Evolutionary conservation across 495 filamentous ascomycete species (phyloP).

Genomic region (Podospora pseudocomata): DNA sequence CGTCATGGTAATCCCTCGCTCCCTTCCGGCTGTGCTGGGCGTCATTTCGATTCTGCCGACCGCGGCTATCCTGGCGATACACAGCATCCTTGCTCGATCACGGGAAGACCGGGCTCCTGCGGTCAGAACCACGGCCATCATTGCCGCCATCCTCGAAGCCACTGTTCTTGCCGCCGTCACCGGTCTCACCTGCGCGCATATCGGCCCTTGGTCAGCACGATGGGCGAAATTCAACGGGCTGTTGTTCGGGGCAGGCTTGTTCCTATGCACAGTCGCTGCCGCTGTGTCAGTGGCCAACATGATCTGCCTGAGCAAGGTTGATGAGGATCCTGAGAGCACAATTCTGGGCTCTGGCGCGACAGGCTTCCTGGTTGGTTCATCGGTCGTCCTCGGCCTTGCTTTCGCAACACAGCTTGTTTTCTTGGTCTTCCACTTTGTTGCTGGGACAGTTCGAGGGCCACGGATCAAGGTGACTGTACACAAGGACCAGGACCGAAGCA

Average conservation of each 20-base stretch:
- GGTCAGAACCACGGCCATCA: conserved; percentile 32
- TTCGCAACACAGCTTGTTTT: conserved; percentile 42
- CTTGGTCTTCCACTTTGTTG: conserved; percentile 37
- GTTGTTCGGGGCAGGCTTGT: conserved; percentile 36
- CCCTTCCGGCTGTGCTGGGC: conserved; percentile 38
- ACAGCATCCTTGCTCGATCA: conserved; percentile 40
- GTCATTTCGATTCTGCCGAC: conserved; percentile 39
- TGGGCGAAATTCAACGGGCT: conserved; percentile 26
- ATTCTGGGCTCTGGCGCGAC: conserved; percentile 30
- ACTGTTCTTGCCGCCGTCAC: conserved; percentile 32
- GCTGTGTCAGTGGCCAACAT: conserved; percentile 38
- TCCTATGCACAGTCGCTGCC: conserved; percentile 38
- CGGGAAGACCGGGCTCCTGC: conserved; percentile 29
- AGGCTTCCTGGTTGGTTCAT: conserved; percentile 38
- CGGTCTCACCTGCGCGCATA: conserved; percentile 26
- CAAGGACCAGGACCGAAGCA: conserved; percentile 30
- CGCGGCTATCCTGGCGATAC: conserved; percentile 36
- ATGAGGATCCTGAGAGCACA: conserved; percentile 24
- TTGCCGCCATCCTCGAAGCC: conserved; percentile 37
- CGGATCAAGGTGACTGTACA: conserved; percentile 25
- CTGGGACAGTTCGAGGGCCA: conserved; percentile 25
- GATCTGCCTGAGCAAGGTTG: conserved; percentile 34
- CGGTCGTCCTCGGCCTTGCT: conserved; percentile 39
- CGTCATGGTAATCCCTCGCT: conserved; percentile 35
- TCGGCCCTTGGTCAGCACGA: conserved; percentile 21